Evolutionary conservation across 2,329 filamentous ascomycete species (phyloP).

Genomic region (Diplodia corticola): DNA sequence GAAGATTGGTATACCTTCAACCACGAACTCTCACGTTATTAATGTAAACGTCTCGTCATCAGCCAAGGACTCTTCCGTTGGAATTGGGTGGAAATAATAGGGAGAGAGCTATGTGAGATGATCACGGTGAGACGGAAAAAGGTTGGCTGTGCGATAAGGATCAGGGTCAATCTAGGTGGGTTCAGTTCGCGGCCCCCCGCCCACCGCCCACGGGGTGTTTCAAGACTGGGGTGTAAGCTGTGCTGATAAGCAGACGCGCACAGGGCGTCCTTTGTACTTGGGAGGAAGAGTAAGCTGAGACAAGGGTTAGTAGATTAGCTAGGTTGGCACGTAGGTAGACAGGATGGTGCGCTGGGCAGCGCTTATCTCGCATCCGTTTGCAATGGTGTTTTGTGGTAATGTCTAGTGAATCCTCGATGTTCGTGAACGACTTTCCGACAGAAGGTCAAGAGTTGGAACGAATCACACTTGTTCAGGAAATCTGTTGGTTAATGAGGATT

Average conservation of each 20-base stretch:
- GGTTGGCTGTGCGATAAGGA: too few species aligned
- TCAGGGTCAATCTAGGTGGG: neutral
- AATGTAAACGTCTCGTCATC: too few species aligned
- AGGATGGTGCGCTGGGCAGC: neutral
- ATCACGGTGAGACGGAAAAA: neutral
- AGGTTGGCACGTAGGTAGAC: neutral
- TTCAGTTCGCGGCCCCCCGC: neutral
- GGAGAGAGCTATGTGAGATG: neutral
- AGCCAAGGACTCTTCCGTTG: too few species aligned
- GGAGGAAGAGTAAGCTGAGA: neutral
- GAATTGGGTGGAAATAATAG: neutral
- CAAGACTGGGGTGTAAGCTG: neutral
- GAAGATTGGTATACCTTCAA: too few species aligned
- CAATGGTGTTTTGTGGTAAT: neutral
- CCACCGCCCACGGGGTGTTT: too few species aligned
- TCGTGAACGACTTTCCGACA: too few species aligned
- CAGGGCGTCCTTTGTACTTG: neutral
- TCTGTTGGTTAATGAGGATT: neutral
- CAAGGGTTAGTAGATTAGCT: neutral
- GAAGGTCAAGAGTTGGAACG: neutral
- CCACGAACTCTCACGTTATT: too few species aligned
- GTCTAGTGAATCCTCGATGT: neutral
- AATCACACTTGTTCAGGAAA: neutral
- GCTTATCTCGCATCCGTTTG: neutral
- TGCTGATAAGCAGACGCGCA: neutral